Evolutionary conservation across 2,329 filamentous ascomycete species (phyloP), one percentile per base, ranked within the genome.

Genomic region (Tolypocladium nubicola): DNA sequence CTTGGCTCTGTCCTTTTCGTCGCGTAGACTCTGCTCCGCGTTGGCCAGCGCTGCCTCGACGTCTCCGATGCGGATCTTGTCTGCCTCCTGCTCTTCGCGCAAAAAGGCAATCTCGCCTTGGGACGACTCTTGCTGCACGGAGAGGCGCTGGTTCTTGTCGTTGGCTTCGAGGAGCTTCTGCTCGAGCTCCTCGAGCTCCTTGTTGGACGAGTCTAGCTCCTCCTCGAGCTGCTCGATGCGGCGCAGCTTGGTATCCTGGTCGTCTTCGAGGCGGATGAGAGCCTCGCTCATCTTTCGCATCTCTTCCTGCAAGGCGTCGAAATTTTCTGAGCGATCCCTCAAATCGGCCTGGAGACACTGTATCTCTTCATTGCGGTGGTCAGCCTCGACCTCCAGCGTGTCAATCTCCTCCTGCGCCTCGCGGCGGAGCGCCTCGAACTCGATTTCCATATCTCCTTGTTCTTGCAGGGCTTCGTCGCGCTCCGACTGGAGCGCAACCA

Each of bases 21-120:
- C 91, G 57, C 88, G 83, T n/a, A 96, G 76, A 53, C 78, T 83
- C 66, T 90, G 84, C 69, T 95, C 88, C n/a, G 85, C 82, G 57
- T 84, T 87, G 65, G 89, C 88, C 41, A 97, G 75, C 16, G 87
- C 85, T 10, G 90, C 89, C 68, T 97, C 92, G 9, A 97, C 79
- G 67, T 97, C 91, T 41, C 93, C 90, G 66, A 99, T 97, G 73
- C 91, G 92, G 69, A 99, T 96, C 79, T 99, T 99, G 76, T 99
- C 94, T 21, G 83, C 84, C 72, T 99, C 94, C 71, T 99, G 94
- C 75, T 99, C 94, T 69, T 99, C 94, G 1, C 94, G 86, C 54
- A 99, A 73, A 79, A 99, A 99, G 1, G 89, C 86, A 72, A 97
- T 95, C 71, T 99, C 94, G 59, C 87, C 87, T 65, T 97, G 93